Evolutionary conservation across 768 basidiomycete genomes (phyloP).

Genomic region (Suillus tomentosus): DNA sequence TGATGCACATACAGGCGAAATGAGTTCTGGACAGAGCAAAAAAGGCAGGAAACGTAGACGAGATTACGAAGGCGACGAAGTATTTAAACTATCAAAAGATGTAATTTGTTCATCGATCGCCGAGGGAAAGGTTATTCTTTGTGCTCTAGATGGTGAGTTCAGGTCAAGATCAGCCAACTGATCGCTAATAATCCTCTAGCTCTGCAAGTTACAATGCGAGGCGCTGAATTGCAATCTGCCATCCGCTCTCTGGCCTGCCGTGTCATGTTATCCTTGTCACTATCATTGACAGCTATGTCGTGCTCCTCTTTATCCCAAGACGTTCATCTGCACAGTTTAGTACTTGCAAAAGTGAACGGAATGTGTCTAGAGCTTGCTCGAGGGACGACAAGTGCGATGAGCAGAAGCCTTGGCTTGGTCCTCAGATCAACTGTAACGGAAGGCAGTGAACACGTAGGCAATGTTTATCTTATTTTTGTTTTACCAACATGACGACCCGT

Average conservation of each 20-base stretch:
- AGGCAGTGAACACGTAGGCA: conserved; percentile 32
- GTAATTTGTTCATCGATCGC: conserved; percentile 49
- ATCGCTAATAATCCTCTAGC: conserved; percentile 38
- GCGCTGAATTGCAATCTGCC: conserved; percentile 51
- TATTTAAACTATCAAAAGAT: conserved; percentile 53
- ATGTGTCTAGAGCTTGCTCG: conserved; percentile 51
- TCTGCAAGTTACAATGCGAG: conserved; percentile 47
- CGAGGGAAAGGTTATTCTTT: conserved; percentile 55
- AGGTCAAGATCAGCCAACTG: not conserved
- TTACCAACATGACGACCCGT: conserved; percentile 3
- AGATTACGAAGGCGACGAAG: conserved; percentile 75
- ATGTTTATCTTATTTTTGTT: not conserved
- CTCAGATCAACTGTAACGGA: conserved; percentile 40
- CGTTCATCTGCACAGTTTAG: conserved; percentile 44
- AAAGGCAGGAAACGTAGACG: conserved; percentile 71
- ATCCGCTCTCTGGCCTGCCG: conserved; percentile 62
- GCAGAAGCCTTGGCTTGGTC: conserved; percentile 61
- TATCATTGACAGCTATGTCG: conserved; percentile 58
- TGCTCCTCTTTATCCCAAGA: conserved; percentile 58
- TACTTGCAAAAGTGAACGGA: conserved; percentile 49
- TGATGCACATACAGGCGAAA: conserved; percentile 28
- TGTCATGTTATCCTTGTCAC: conserved; percentile 55
- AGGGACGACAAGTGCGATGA: conserved; percentile 60
- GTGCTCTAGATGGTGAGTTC: conserved; percentile 60
- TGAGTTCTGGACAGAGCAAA: conserved; percentile 35